phyloP scores from a whole-genome alignment of 2,329 filamentous ascomycete species.

The Aspergillus ochraceus region DNA sequence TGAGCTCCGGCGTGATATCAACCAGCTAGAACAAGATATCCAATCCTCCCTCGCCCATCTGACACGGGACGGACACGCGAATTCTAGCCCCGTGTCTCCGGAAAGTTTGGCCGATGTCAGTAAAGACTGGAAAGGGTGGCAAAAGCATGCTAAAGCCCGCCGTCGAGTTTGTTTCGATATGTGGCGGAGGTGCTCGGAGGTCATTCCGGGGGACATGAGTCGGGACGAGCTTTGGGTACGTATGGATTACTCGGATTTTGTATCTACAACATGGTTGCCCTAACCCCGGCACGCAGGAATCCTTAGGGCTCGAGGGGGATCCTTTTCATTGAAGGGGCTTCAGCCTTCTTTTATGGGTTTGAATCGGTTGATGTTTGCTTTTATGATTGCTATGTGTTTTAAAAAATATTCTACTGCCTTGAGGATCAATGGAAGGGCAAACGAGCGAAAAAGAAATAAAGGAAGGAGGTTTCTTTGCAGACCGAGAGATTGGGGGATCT shows the following conservation, averaged over 20 bases:
- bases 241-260: not conserved
- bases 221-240: slow-evolving; percentile 52
- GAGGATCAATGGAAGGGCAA: no score
- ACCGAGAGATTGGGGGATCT: no score
- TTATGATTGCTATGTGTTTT: not conserved
- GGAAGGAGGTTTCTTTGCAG: no score
- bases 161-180: slow-evolving; percentile 52
- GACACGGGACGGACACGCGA: slow-evolving; percentile 41
- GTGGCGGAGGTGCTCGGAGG: slow-evolving; percentile 52
- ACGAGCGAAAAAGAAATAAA: no score
- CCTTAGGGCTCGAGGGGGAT: slow-evolving; percentile 38
- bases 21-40: slow-evolving; percentile 47
- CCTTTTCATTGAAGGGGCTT: slow-evolving; percentile 15
- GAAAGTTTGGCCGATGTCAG: slow-evolving; percentile 51
- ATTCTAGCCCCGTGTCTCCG: slow-evolving; percentile 43
- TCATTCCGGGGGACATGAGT: slow-evolving; percentile 48
- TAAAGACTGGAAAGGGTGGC: slow-evolving; percentile 49
- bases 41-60: slow-evolving; percentile 43
- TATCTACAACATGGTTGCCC: not conserved
- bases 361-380: not conserved
- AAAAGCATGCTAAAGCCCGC: slow-evolving; percentile 39
- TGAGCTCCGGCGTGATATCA: slow-evolving; percentile 49
- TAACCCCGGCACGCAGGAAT: slow-evolving; percentile 27
- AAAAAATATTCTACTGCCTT: not conserved
- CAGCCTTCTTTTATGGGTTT: not conserved